phyloP scores from a whole-genome alignment of 2,329 filamentous ascomycete species.

The Neonectria ditissima region DNA sequence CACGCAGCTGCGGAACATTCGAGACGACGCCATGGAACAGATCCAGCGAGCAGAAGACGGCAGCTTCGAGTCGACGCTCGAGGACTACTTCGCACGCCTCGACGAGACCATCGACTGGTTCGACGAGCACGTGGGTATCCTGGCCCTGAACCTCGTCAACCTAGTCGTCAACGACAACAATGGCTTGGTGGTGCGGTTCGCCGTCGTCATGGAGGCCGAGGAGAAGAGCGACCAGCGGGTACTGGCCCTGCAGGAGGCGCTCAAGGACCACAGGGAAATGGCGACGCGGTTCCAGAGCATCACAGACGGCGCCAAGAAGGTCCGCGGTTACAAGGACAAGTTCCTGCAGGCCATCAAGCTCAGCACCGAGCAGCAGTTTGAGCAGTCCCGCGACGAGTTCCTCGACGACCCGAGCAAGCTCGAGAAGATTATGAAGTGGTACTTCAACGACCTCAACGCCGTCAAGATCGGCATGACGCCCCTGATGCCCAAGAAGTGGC shows the following conservation, averaged over 20 bases:
- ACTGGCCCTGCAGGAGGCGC: conserved; percentile 89
- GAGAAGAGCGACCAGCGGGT: conserved; percentile 97
- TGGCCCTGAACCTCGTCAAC: conserved; percentile 90
- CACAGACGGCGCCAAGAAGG: conserved; percentile 89
- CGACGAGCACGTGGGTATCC: conserved; percentile 90
- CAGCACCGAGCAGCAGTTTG: conserved; percentile 80
- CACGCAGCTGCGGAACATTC: conserved; percentile 90
- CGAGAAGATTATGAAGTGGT: conserved; percentile 93
- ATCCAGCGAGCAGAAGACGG: conserved; percentile 81
- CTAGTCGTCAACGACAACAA: conserved; percentile 89
- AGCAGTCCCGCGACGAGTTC: conserved; percentile 78
- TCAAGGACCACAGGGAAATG: conserved; percentile 95
- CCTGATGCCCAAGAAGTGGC: conserved; percentile 97
- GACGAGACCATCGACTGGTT: conserved; percentile 94
- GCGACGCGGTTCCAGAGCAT: conserved; percentile 95
- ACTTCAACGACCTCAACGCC: conserved; percentile 96
- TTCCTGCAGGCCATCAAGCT: conserved; percentile 85
- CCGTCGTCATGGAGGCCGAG: conserved; percentile 92
- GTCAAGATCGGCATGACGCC: conserved; percentile 93
- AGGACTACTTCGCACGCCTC: conserved; percentile 88
- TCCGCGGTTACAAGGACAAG: conserved; percentile 96
- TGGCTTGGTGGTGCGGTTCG: conserved; percentile 89
- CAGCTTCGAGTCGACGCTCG: conserved; percentile 82
- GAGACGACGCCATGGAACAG: conserved; percentile 97
- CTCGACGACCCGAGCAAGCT: conserved; percentile 84